Evolutionary conservation across 106 monocot genomes (phyloP).

Genomic region (Acorus calamus): DNA sequence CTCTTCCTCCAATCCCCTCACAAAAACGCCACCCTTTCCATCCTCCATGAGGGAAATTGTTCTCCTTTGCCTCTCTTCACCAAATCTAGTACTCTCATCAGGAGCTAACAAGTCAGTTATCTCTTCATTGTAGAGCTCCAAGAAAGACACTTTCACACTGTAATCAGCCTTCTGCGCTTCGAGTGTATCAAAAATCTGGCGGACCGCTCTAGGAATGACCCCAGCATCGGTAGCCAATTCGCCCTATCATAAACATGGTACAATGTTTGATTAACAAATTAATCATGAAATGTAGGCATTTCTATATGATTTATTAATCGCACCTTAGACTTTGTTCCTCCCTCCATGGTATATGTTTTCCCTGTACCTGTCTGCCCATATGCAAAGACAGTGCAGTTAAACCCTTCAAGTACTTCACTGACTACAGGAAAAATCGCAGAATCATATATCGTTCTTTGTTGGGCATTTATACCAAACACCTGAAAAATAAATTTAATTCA

Average conservation of each 20-base stretch:
- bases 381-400: conserved; percentile 77
- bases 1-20: conserved; percentile 69
- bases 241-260: conserved; percentile 18
- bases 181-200: conserved; percentile 62
- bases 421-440: conserved; percentile 51
- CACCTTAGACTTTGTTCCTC: conserved; percentile 49
- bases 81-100: conserved; percentile 35
- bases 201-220: conserved; percentile 66
- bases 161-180: conserved; percentile 62
- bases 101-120: conserved; percentile 60
- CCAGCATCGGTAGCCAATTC: conserved; percentile 49
- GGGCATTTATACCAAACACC: conserved; percentile 68
- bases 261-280: background rate
- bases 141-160: conserved; percentile 61
- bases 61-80: conserved; percentile 44
- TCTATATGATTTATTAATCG: background rate
- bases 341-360: conserved; percentile 82
- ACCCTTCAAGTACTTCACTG: conserved; percentile 60
- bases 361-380: conserved; percentile 81
- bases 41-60: conserved; percentile 76
- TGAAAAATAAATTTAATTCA: background rate
- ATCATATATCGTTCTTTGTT: conserved; percentile 56
- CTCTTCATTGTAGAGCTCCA: conserved; percentile 82
- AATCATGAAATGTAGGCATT: background rate
- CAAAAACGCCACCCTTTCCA: conserved; percentile 74